These are phyloP conservation scores for Paratinospora sagittata DNA, from an alignment of 164 flowering plant genomes.

Conservation along the genomic window DNA sequence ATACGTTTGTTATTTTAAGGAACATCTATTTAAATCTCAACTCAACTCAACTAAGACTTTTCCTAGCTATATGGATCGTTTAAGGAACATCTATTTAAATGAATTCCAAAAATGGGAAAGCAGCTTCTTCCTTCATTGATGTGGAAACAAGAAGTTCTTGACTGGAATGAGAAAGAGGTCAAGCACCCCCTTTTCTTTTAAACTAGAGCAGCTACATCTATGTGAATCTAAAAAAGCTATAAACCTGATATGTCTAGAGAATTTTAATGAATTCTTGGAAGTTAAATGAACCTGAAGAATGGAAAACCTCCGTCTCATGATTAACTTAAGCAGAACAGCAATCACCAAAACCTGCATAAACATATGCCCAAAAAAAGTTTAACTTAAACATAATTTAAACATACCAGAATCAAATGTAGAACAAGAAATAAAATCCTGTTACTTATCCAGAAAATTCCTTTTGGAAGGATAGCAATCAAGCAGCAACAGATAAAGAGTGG, in stretches of 20 bases:
- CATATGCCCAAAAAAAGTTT: background rate
- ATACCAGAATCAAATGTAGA: background rate
- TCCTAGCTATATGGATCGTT: no score
- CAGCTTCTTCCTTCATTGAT: background rate
- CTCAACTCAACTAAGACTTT: no score
- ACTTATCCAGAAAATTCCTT: background rate
- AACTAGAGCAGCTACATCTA: background rate
- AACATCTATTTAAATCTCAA: background rate
- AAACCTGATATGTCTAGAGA: background rate
- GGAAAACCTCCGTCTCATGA: constrained; percentile 93
- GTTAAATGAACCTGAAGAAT: constrained; percentile 68
- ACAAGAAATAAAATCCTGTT: background rate
- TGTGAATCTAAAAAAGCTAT: background rate
- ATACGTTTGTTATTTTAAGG: background rate
- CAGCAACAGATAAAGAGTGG: background rate
- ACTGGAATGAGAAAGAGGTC: background rate
- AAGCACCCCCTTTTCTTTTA: background rate
- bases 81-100: background rate
- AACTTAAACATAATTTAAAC: background rate
- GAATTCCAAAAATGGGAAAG: background rate
- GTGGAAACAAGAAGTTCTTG: background rate
- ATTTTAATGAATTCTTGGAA: background rate
- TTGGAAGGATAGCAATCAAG: background rate
- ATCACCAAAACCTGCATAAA: constrained; percentile 84
- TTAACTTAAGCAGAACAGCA: constrained; percentile 75